Evolutionary conservation across 139 green algal species (phyloP), one percentile per base, ranked within the genome.

Genomic region (Raphidocelis subcapitata): DNA sequence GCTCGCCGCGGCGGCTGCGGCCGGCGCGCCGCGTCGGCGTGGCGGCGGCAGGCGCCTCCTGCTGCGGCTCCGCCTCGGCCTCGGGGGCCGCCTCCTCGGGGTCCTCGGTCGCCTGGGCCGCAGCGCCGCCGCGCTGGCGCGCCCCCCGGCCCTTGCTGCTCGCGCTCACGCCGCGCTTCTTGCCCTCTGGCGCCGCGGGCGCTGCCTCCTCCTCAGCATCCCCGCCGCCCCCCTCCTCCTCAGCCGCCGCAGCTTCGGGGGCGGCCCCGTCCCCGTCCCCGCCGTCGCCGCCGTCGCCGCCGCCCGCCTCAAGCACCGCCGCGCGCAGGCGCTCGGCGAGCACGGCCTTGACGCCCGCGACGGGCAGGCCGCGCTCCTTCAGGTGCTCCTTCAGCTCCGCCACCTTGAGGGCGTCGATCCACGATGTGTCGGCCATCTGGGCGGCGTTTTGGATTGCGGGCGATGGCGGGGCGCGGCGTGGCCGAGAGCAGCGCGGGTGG

Each of bases 371-470:
- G 12, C 76, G 73, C 29, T 76, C 69, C 56, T 83, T 84, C 3
- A 88, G 74, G 59, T 85, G 67, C 0, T 82, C 83, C 15, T 81
- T 81, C 21, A 86, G 64, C 54, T 84, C 69, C 8, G 49, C 49
- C 1, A 88, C 81, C 67, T 74, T 74, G n/a, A 74, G 37, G 18
- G 16, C 36, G 20, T 61, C 35, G 3, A 74, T 55, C 67, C 67
- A 74, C 15, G 63, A 56, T 18, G 67, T 74, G 18, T 46, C n/a
- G 36, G 55, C 54, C 3, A 21, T 55, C 21, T 32, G 32, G 49
- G 62, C 33, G 44, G 35, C 61, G 41, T 49, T n/a, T n/a, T n/a
- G n/a, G n/a, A n/a, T n/a, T n/a, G n/a, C n/a, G n/a, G 41, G 41
- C 41, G 41, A 20, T 49, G 41, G 41, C 41, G 8, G 41, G 41